phyloP scores from a whole-genome alignment of 495 filamentous ascomycete genomes.

The Tetracladium setigerum region DNA sequence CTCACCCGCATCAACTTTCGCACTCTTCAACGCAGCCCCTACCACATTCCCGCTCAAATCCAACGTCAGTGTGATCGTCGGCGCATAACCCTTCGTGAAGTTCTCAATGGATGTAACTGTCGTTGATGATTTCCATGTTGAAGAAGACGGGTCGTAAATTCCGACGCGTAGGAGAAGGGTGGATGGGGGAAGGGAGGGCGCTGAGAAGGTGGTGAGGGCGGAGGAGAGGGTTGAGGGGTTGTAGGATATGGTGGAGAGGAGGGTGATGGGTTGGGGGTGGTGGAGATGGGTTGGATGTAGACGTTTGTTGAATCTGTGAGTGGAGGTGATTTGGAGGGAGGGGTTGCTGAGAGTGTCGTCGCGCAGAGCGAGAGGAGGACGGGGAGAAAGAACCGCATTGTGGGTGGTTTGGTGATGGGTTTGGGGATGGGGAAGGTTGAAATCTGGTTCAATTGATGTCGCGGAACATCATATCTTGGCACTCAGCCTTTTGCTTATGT shows the following conservation, averaged over 20 bases:
- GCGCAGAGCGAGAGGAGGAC: conserved; percentile 11
- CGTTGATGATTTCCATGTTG: conserved; percentile 38
- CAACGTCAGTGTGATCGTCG: conserved; percentile 38
- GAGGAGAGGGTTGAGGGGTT: conserved; percentile 25
- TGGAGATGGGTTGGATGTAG: conserved; percentile 22
- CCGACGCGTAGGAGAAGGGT: conserved; percentile 39
- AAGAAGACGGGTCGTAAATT: conserved; percentile 32
- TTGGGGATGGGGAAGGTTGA: no score
- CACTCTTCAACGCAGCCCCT: conserved; percentile 32
- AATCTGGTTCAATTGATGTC: no score
- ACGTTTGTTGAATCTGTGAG: conserved; percentile 16
- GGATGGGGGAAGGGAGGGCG: conserved; percentile 35
- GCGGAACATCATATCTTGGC: no score
- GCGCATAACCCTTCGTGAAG: conserved; percentile 46
- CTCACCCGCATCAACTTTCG: conserved; percentile 44
- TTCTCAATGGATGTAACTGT: conserved; percentile 37
- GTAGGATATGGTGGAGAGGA: conserved; percentile 42
- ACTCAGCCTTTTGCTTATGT: neutral
- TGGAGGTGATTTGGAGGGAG: neutral
- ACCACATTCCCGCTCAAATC: conserved; percentile 31
- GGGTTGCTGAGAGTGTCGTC: conserved; percentile 1
- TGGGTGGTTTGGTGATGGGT: no score
- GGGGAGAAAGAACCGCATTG: neutral
- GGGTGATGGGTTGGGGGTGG: conserved; percentile 21
- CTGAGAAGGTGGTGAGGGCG: conserved; percentile 36